Percentiles rank a stretch among this genome's conserved stretches.
Conservation (phyloP, 371 early-diverging fungal genomes). For the Syncephalastrum contaminatum region DNA sequence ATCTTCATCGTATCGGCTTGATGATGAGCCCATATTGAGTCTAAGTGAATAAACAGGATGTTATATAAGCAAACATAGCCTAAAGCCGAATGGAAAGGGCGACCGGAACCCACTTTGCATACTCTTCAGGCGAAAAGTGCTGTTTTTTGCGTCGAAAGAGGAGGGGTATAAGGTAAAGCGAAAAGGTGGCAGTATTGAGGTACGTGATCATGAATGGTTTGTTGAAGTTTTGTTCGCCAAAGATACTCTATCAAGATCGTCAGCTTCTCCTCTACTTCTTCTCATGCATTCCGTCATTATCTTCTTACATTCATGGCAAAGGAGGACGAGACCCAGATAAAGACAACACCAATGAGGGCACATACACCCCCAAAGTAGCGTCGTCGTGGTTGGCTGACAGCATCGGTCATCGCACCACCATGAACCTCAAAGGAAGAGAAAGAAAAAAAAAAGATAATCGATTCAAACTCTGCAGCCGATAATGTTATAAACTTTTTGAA, state of each 20-base stretch:
- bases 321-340: conserved; percentile 84
- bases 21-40: neutral
- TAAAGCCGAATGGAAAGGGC: too few relatives aligned
- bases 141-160: conserved; percentile 7
- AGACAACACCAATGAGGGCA: conserved; percentile 67
- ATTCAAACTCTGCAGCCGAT: too few relatives aligned
- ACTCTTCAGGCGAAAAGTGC: conserved; percentile 16
- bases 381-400: conserved; percentile 17
- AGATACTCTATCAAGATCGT: conserved; percentile 52
- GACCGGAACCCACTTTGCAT: conserved; percentile 15
- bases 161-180: conserved; percentile 62
- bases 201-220: conserved; percentile 82
- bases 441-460: too few relatives aligned
- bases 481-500: too few relatives aligned
- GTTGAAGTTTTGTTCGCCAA: conserved; percentile 68
- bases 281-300: neutral
- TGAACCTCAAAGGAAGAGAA: too few relatives aligned
- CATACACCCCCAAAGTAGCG: conserved; percentile 60
- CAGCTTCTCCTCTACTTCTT: neutral
- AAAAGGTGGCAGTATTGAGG: conserved; percentile 75
- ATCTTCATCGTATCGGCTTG: conserved; percentile 1
- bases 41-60: neutral
- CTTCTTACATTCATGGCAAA: conserved; percentile 72
- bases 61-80: too few relatives aligned
- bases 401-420: too few relatives aligned